Base-by-base conservation (phyloP, 352 stramenopile species). In the Phytophthora palmivora region DNA sequence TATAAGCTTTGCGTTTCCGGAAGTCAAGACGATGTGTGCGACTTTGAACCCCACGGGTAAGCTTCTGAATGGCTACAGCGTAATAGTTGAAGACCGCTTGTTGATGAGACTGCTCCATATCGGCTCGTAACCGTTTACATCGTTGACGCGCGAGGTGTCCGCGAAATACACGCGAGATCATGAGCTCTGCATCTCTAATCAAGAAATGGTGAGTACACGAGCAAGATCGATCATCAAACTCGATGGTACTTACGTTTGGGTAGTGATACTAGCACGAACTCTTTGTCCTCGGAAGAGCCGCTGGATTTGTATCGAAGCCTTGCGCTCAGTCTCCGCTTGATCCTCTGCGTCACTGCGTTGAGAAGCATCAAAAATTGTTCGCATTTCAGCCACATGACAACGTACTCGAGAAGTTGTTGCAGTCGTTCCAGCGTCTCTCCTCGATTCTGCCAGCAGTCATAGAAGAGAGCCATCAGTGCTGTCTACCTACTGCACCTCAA, bases 381-480 rank as follows among this genome's bases (percentile, higher is more conserved):
- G 6, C 24, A 28, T 28, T 3, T 28, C 24, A 28, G 6, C 33
- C 33, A 34, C 24, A 22, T 34, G n/a, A 10, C 38, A 4, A 73
- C 55, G 33, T 69, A 89, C 80, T 73, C 60, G 12, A 88, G 64
- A n/a, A 88, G 73, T 14, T 66, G 44, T 26, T 88, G 74, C 6
- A 90, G 64, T 28, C 74, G 58, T 3, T 84, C 65, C 3, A 90
- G 67, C 39, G 80, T 88, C 12, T 59, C 49, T 8, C 46, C 51
- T 52, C 79, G 72, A 21, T 43, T 77, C 63, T 70, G 58, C 79
- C 83, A 92, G 73, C 79, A 90, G 24, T 85, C 70, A 19, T 86
- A 75, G 57, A 90, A 90, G 48, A 85, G 74, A 61, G 81, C 78
- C 78, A 88, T 86, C 10, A 52, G 46, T 44, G 19, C 22, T 57